Evolutionary conservation across 2,329 filamentous ascomycete genomes (phyloP), one percentile per base, ranked within the genome.

Genomic region (Aspergillus cejpii): DNA sequence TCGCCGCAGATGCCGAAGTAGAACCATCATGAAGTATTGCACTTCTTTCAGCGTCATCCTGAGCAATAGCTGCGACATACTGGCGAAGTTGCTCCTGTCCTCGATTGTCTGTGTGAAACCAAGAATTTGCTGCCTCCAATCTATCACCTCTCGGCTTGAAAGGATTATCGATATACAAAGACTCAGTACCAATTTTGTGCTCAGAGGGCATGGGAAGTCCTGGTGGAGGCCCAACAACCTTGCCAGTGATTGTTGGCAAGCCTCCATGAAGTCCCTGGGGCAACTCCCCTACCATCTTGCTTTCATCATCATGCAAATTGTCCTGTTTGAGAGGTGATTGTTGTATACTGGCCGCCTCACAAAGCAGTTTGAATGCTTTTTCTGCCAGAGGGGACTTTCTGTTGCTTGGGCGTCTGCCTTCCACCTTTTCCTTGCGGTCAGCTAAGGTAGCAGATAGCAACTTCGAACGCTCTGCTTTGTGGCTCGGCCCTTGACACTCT

Each of bases 91-190:
- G 19, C 6, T 45, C 39, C 7, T 53, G 45, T 15, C 53, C 50
- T 24, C 53, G 48, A 15, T 28, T 20, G 40, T 58, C 58, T 17
- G 17, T 47, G 26, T 53, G 56, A 15, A 59, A 60, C 58, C 58
- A 60, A n/a, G 14, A 7, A 11, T 56, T 44, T 5, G 52, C 43
- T 27, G 57, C 53, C n/a, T 47, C 44, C 3, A 52, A 15, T 29
- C 50, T 51, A 7, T 8, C 21, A 20, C 43, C 33, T 12, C 19
- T 27, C 19, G 14, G 24, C n/a, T 15, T 14, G 12, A 34, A 19
- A n/a, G 12, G 23, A 24, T 24, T 15, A n/a, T 31, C 27, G 5
- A 39, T 28, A 17, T 20, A 34, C 14, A 23, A 37, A 10, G 15
- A 34, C 8, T 26, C 37, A 21, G 41, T 10, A 3, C 19, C 12